phyloP scores from a whole-genome alignment of 305 asterid genomes.

The Striga hermonthica region DNA sequence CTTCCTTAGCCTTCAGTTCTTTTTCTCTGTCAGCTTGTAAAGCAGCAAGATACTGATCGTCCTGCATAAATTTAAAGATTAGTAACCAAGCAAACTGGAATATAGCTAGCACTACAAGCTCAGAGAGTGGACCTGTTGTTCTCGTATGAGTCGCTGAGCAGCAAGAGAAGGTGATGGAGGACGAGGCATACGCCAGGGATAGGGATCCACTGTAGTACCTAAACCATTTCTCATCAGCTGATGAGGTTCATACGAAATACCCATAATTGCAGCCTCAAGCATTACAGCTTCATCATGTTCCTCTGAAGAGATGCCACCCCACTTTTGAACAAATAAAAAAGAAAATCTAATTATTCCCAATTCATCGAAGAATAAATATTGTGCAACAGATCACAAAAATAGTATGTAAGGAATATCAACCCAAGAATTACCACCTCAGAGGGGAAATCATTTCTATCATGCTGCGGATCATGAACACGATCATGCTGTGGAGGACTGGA shows the following conservation, averaged over 20 bases:
- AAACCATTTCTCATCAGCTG: slow-evolving; percentile 53
- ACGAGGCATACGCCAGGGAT: slow-evolving; percentile 46
- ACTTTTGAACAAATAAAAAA: slow-evolving; percentile 41
- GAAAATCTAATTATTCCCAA: not conserved
- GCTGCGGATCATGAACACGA: slow-evolving; percentile 34
- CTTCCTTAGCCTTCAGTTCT: slow-evolving; percentile 84
- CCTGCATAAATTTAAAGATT: slow-evolving; percentile 41
- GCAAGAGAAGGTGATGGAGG: slow-evolving; percentile 80
- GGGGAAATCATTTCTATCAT: slow-evolving; percentile 41
- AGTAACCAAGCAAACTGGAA: slow-evolving; percentile 11
- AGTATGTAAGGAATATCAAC: slow-evolving; percentile 6
- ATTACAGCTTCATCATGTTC: slow-evolving; percentile 89
- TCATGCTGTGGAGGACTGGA: slow-evolving; percentile 41
- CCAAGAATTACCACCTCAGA: slow-evolving; percentile 48
- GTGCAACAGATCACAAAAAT: not conserved
- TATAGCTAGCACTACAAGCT: slow-evolving; percentile 23
- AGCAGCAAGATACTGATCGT: slow-evolving; percentile 77
- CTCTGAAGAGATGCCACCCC: slow-evolving; percentile 86
- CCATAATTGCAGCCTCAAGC: slow-evolving; percentile 93
- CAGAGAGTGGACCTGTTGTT: slow-evolving; percentile 63
- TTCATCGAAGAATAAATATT: not conserved
- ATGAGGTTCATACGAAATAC: slow-evolving; percentile 55
- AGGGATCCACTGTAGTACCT: slow-evolving; percentile 41
- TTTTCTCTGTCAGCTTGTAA: slow-evolving; percentile 86
- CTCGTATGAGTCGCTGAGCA: slow-evolving; percentile 73